A percentile compares a stretch with the other conserved stretches of the same genome.
These are phyloP conservation scores for Dendrocalamus sinicus DNA, from an alignment of 176 grass and related monocot genomes.

Conservation along the genomic window DNA sequence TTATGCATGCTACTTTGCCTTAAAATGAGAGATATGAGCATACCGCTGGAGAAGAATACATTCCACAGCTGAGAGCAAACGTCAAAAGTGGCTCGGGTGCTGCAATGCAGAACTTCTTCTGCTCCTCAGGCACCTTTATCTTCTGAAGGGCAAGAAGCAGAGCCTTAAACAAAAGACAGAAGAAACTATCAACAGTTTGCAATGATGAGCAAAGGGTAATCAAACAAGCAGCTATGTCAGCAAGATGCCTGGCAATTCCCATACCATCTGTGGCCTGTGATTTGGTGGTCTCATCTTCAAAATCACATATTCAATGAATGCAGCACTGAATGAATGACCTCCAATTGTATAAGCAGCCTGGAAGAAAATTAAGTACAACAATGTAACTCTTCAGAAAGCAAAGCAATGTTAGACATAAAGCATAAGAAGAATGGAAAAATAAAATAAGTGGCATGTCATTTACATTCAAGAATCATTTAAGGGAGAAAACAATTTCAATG, in stretches of 20 bases:
- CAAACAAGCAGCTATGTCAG: neutral
- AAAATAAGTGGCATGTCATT: neutral
- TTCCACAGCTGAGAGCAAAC: conserved; percentile 90
- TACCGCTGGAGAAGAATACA: conserved; percentile 89
- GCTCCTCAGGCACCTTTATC: conserved; percentile 83
- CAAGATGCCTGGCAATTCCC: conserved; percentile 4
- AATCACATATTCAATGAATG: conserved; percentile 86
- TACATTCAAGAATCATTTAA: neutral
- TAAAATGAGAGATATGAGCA: conserved; percentile 10
- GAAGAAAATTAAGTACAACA: neutral
- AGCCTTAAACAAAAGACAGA: conserved; percentile 54
- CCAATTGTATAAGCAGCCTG: conserved; percentile 89
- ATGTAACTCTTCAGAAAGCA: conserved; percentile 1
- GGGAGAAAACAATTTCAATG: neutral
- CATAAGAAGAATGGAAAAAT: neutral
- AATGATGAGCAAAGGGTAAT: neutral
- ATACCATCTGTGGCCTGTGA: conserved; percentile 92
- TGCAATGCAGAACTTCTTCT: conserved; percentile 75
- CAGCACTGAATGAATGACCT: conserved; percentile 84
- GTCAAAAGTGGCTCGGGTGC: conserved; percentile 70
- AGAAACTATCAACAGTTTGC: conserved; percentile 21
- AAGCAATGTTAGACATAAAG: neutral
- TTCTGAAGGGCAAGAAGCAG: conserved; percentile 91
- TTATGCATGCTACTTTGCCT: neutral
- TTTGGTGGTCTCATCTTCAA: conserved; percentile 88